Conservation (phyloP, 1,284 basidiomycete genomes). For the Fistulinella cinereoalba region DNA sequence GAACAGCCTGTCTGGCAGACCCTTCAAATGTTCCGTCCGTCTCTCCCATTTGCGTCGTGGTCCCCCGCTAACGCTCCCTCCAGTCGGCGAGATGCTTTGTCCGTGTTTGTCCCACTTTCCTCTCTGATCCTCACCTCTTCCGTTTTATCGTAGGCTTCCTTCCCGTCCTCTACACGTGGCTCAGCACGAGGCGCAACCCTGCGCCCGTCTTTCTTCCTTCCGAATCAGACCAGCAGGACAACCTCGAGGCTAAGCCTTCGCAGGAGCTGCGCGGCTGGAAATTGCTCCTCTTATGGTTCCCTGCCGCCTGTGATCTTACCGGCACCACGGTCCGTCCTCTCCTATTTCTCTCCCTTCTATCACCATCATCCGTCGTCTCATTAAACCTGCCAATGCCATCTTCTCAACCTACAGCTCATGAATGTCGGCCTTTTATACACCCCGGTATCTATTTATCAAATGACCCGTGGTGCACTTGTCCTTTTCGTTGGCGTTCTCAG, state of each 20-base stretch:
- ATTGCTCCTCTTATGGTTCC: constrained; percentile 78
- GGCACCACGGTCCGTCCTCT: constrained; percentile 71
- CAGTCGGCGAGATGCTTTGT: constrained; percentile 92
- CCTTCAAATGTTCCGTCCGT: constrained; percentile 88
- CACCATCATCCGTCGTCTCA: neutral
- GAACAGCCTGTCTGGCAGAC: constrained; percentile 95
- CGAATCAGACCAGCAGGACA: constrained; percentile 46
- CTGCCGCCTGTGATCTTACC: constrained; percentile 85
- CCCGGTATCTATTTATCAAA: constrained; percentile 97
- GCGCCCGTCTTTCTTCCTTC: constrained; percentile 55
- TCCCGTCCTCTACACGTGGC: constrained; percentile 73
- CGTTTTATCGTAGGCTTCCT: constrained; percentile 62
- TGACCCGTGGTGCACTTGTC: constrained; percentile 95
- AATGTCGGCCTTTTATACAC: constrained; percentile 93
- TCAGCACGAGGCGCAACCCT: constrained; percentile 46
- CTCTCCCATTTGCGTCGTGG: constrained; percentile 17
- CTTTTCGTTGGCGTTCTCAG: constrained; percentile 94
- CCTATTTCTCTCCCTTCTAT: constrained; percentile 10
- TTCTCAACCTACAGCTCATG: constrained; percentile 65
- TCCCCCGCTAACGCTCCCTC: constrained; percentile 34
- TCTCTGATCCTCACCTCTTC: constrained; percentile 27
- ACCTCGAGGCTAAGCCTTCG: constrained; percentile 41
- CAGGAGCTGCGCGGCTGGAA: constrained; percentile 63
- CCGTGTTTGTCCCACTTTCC: constrained; percentile 37
- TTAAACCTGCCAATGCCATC: neutral